phyloP scores from a whole-genome alignment of 2,329 filamentous ascomycete species.

The Fusarium pseudonygamai region DNA sequence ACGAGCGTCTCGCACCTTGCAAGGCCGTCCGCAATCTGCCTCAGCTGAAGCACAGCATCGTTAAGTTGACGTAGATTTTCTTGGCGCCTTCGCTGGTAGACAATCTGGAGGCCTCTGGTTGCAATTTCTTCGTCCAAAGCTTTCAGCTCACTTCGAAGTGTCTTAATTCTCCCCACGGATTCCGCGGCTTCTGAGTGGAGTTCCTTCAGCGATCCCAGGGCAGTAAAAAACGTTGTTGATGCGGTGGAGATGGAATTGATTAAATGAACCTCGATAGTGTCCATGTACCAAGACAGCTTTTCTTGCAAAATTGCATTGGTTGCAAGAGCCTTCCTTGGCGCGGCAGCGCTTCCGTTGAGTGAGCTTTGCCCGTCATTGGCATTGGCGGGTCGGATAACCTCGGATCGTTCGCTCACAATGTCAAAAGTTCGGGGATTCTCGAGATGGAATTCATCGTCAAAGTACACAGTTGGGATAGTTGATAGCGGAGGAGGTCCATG shows the following conservation, averaged over 20 bases:
- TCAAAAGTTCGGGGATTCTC: constrained; percentile 98
- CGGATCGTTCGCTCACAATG: constrained; percentile 93
- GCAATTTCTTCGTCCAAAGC: constrained; percentile 89
- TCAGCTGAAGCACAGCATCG: constrained; percentile 84
- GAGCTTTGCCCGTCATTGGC: constrained; percentile 64
- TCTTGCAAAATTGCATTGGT: constrained; percentile 98
- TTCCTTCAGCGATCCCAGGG: constrained; percentile 88
- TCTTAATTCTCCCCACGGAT: constrained; percentile 87
- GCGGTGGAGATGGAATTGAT: constrained; percentile 96
- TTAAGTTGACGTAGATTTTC: constrained; percentile 87
- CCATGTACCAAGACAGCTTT: constrained; percentile 99
- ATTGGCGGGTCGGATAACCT: constrained; percentile 81
- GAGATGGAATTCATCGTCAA: constrained; percentile 92
- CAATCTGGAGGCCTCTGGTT: constrained; percentile 82
- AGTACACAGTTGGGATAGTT: constrained; percentile 92
- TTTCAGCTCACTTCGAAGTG: constrained; percentile 79
- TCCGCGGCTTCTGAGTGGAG: constrained; percentile 92
- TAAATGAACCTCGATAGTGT: constrained; percentile 96
- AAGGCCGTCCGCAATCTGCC: constrained; percentile 79
- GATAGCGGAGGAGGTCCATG: constrained; percentile 86
- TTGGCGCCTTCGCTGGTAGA: constrained; percentile 81
- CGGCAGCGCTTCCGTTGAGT: constrained; percentile 64
- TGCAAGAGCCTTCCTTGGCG: constrained; percentile 83
- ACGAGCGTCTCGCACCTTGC: constrained; percentile 82
- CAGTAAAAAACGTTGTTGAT: constrained; percentile 95